Conservation (phyloP, 2,329 filamentous ascomycete genomes). For the Sordariomycetes sp. region DNA sequence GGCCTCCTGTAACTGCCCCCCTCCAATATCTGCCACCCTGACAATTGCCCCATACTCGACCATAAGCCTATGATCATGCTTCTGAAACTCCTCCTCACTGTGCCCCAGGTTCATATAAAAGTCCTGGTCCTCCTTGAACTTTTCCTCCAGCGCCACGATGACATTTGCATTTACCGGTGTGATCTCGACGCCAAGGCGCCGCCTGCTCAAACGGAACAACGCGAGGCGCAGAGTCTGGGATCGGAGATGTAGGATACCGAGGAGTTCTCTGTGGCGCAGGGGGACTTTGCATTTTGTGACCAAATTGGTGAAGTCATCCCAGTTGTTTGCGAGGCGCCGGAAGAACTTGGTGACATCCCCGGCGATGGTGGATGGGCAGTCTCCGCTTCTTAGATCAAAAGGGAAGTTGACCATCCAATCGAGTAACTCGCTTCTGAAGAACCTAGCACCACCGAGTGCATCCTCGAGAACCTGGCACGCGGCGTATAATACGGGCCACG, state of each 20-base stretch:
- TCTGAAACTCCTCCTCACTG: background rate
- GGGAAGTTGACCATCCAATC: background rate
- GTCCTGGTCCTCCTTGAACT: background rate
- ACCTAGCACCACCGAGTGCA: background rate
- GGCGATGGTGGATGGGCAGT: background rate
- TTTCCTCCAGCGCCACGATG: background rate
- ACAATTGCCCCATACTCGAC: background rate
- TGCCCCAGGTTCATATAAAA: background rate
- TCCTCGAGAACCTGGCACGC: background rate
- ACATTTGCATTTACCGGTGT: background rate
- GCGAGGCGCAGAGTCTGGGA: background rate
- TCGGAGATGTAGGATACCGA: background rate
- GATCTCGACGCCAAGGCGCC: background rate
- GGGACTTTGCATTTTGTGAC: background rate
- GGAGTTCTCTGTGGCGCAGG: background rate
- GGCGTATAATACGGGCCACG: background rate
- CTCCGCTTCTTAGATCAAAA: background rate
- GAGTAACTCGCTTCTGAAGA: background rate
- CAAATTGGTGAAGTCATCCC: background rate
- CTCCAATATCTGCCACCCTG: background rate
- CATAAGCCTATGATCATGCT: background rate
- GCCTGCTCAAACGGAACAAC: background rate
- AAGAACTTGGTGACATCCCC: background rate
- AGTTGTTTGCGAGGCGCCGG: background rate
- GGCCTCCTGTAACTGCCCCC: background rate